phyloP scores from a whole-genome alignment of 106 monocot species.

The Dendrobium huoshanense region DNA sequence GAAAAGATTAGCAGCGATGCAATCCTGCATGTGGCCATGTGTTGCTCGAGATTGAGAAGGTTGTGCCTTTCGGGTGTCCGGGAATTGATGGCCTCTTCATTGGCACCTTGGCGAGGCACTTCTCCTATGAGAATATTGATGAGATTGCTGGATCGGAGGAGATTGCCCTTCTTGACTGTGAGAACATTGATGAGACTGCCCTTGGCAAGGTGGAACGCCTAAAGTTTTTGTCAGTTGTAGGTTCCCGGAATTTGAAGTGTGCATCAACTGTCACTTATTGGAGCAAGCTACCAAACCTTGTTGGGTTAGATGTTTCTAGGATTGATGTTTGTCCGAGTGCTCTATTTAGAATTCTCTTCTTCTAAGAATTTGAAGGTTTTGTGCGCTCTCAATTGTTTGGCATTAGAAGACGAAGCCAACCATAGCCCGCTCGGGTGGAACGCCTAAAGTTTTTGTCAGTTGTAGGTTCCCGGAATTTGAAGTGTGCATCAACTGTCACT shows the following conservation, averaged over 20 bases:
- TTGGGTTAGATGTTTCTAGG: conserved; percentile 74
- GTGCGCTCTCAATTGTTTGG: conserved; percentile 56
- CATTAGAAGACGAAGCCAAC: conserved; percentile 41
- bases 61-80: conserved; percentile 11
- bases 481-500: conserved; percentile 18
- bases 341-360: conserved; percentile 34
- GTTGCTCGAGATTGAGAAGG: conserved; percentile 12
- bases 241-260: conserved; percentile 18
- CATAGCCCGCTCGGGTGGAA: conserved; percentile 18
- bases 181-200: conserved; percentile 16
- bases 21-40: conserved; percentile 15
- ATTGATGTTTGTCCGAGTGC: conserved; percentile 55
- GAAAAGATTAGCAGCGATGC: conserved; percentile 19
- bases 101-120: conserved; percentile 16
- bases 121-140: too few relatives aligned
- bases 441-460: conserved; percentile 18
- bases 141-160: too few relatives aligned
- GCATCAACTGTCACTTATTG: conserved; percentile 15
- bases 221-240: conserved; percentile 16
- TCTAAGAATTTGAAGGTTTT: conserved; percentile 68
- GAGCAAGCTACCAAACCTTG: conserved; percentile 34
- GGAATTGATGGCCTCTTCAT: conserved; percentile 16
- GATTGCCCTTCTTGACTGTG: conserved; percentile 15
- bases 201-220: conserved; percentile 15
- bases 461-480: conserved; percentile 15